Evolutionary conservation across 345 rosid species (phyloP).

Genomic region (Barbarea vulgaris): DNA sequence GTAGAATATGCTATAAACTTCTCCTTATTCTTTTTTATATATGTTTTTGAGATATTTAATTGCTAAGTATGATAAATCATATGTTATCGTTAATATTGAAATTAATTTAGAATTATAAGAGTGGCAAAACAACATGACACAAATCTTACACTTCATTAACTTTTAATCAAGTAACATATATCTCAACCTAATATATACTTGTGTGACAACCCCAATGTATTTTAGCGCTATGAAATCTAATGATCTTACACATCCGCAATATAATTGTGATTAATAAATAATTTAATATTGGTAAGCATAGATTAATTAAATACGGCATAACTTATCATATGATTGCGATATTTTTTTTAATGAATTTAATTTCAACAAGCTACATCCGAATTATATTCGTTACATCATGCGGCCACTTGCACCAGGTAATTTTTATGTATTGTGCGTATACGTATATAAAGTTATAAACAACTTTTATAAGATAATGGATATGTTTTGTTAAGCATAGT

Average conservation of each 20-base stretch:
- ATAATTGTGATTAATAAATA: not conserved
- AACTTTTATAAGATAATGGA: not conserved
- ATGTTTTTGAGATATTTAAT: not conserved
- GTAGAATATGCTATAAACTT: not conserved
- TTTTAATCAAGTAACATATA: not conserved
- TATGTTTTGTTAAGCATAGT: slow-evolving; percentile 21
- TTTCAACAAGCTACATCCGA: slow-evolving; percentile 30
- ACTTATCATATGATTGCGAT: not conserved
- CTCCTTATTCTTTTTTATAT: not conserved
- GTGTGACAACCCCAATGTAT: not conserved
- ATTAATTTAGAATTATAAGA: not conserved
- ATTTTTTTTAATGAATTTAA: slow-evolving; percentile 3
- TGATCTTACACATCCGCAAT: not conserved
- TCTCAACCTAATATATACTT: not conserved
- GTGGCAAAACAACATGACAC: not conserved
- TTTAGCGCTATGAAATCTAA: not conserved
- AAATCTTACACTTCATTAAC: not conserved
- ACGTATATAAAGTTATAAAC: not conserved
- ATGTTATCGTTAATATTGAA: not conserved
- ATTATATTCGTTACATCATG: slow-evolving; percentile 26
- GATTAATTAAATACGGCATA: not conserved
- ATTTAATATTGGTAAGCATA: not conserved
- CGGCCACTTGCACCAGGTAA: slow-evolving; percentile 29
- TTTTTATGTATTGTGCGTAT: slow-evolving; percentile 9
- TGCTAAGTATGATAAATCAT: not conserved